Evolutionary conservation across 108 stramenopile genomes (phyloP).

Genomic region (Skeletonema costatum): DNA sequence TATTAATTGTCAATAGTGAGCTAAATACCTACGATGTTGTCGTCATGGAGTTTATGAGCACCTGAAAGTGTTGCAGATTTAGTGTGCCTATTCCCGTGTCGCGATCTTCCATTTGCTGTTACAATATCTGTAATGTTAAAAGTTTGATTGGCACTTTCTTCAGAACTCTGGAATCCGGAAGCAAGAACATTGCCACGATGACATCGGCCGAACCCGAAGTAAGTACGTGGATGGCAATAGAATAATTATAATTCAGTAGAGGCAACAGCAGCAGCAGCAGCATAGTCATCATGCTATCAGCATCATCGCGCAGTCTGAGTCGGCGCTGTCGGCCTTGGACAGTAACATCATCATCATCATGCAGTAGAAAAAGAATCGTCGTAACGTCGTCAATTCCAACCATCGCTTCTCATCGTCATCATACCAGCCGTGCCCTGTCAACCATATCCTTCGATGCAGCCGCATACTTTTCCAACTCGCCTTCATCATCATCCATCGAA

Average conservation of each 20-base stretch:
- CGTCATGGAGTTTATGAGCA: too few relatives aligned
- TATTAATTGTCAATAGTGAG: not conserved
- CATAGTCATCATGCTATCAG: not conserved
- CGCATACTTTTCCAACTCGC: constrained; percentile 8
- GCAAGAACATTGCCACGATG: too few relatives aligned
- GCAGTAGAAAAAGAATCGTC: not conserved
- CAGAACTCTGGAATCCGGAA: not conserved
- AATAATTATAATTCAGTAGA: not conserved
- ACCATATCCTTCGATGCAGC: constrained; percentile 17
- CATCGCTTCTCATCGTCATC: too few relatives aligned
- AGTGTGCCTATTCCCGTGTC: not conserved
- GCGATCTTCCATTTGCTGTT: not conserved
- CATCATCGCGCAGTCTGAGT: not conserved
- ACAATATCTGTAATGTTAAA: not conserved
- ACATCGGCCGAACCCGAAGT: too few relatives aligned
- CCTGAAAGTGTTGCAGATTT: too few relatives aligned
- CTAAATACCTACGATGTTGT: too few relatives aligned
- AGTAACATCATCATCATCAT: not conserved
- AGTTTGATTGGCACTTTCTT: not conserved
- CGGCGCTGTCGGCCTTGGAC: not conserved
- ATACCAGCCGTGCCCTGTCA: not conserved
- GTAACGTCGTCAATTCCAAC: not conserved
- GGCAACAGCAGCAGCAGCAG: not conserved
- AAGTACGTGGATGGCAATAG: too few relatives aligned
- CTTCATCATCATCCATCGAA: not conserved